A percentile compares a stretch with the other conserved stretches of the same genome.
Evolutionary conservation across 441 rosid genomes (phyloP).

Genomic region (Syzygium malaccense): DNA sequence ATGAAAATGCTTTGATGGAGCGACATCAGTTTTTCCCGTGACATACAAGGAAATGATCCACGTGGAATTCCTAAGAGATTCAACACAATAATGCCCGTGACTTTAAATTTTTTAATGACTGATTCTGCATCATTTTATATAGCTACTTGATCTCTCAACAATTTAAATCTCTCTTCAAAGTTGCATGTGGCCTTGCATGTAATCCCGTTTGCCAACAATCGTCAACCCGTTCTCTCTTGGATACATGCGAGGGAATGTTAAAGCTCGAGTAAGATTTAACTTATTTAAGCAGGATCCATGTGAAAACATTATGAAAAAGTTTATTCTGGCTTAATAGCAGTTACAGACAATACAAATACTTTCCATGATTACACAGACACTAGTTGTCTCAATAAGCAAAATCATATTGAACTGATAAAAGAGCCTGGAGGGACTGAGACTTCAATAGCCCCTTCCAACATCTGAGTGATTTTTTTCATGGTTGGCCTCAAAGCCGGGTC

Average conservation of each 20-base stretch:
- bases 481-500: background rate
- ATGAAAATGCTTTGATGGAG: background rate
- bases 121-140: background rate
- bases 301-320: background rate
- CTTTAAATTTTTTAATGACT: background rate
- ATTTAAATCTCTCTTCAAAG: background rate
- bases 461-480: background rate
- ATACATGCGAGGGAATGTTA: background rate
- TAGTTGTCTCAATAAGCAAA: background rate
- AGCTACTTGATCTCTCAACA: background rate
- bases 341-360: background rate
- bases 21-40: background rate
- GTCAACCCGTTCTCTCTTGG: background rate
- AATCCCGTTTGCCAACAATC: background rate
- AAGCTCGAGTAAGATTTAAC: background rate
- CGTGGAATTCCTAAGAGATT: background rate
- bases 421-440: background rate
- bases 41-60: background rate
- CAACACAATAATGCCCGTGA: background rate
- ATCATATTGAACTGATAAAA: background rate
- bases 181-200: background rate
- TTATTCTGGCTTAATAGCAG: background rate
- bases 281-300: background rate
- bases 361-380: background rate
- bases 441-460: background rate